Conservation (phyloP, 306 rosid species). For the Castanea sativa region DNA sequence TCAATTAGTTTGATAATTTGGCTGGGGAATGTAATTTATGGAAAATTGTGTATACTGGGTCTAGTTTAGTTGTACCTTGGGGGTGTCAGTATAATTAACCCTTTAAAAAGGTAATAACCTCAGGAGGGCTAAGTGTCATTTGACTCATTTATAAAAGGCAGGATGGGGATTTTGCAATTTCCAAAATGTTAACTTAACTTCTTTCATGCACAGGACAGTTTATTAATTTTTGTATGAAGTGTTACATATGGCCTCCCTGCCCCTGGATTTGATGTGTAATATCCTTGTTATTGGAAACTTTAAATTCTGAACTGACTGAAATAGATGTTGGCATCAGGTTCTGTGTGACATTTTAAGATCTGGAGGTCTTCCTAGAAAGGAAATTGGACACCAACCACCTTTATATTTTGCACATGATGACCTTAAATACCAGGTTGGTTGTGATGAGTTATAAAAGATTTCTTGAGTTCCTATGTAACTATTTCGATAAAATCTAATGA, state of each 20-base stretch:
- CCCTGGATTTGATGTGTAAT: slow-evolving; percentile 6
- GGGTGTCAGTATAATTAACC: no score
- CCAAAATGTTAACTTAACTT: neutral
- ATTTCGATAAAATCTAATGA: slow-evolving; percentile 5
- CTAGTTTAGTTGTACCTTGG: no score
- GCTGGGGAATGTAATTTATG: no score
- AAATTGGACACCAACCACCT: slow-evolving; percentile 63
- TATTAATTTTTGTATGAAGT: neutral
- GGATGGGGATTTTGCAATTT: no score
- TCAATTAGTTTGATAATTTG: no score
- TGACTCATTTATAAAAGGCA: no score
- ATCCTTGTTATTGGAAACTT: neutral
- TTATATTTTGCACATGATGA: slow-evolving; percentile 85
- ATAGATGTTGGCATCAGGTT: slow-evolving; percentile 48
- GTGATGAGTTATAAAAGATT: neutral
- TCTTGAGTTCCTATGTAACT: slow-evolving; percentile 17
- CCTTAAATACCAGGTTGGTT: slow-evolving; percentile 85
- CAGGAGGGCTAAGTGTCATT: no score
- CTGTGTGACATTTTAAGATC: slow-evolving; percentile 84
- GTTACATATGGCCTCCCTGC: neutral
- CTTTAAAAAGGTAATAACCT: no score
- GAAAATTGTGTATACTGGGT: no score
- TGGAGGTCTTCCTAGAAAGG: slow-evolving; percentile 89
- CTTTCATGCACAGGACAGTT: neutral
- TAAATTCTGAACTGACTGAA: slow-evolving; percentile 9